Evolutionary conservation across 345 rosid genomes (phyloP), one percentile per base, ranked within the genome.

Genomic region (Citrus trifoliata): DNA sequence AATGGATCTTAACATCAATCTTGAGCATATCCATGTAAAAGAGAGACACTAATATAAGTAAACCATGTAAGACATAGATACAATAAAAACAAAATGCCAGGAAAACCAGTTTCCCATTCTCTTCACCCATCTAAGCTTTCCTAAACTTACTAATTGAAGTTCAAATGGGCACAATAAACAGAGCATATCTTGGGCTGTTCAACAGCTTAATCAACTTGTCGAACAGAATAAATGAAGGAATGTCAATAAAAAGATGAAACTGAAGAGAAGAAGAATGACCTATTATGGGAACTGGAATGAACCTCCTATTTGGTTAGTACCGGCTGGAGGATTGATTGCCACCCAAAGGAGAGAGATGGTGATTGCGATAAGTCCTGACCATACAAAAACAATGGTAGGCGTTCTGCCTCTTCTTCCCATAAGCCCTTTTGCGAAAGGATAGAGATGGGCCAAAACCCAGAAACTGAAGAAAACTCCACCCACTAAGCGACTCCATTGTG

Each of bases 371-470:
- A 95, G 97, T 62, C 99, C 99, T 6, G 99, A 94, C 99, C 99
- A 95, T 6, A 95, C 99, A 77, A 86, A 95, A 40, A 95, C 98
- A 73, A 95, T 92, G 86, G 99, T 95, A 1, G 98, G 99, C 3
- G 99, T 95, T 77, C 93, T 92, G 72, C 99, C 99, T 80, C 99
- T 83, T 83, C 99, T 88, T 80, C 99, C 99, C 99, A 93, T 95
- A 0, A 95, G 89, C 19, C 99, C 99, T 86, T 95, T 95, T 0
- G 98, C 98, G 7, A 95, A 95, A 6, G 99, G 99, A 71, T 95
- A 95, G n/a, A 95, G 90, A 88, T 95, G 99, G 75, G 97, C 97
- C 91, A 95, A 87, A 0, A 94, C 99, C 99, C 99, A 95, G 86
- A 95, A 95, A 74, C 99, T 95, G 82, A 95, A 95, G 92, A 95